phyloP scores from a whole-genome alignment of 2,329 filamentous ascomycete genomes.

The Trichoderma sp. region DNA sequence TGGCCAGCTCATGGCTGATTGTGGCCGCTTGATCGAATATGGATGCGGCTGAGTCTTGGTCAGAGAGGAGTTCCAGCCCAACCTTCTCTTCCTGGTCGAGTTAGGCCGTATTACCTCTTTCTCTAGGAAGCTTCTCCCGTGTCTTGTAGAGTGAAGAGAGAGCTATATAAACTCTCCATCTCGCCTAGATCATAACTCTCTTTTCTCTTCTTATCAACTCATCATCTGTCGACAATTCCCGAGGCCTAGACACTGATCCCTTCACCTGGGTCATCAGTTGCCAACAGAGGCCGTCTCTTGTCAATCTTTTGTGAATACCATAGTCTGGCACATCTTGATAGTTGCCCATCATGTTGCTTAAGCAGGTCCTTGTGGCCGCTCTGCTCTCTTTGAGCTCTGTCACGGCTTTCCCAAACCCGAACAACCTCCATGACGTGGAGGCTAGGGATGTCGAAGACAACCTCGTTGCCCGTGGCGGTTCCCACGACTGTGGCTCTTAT shows the following conservation, averaged over 20 bases:
- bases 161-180: slow-evolving; percentile 9
- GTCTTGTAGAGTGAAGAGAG: neutral
- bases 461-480: neutral
- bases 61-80: neutral
- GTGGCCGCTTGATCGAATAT: neutral
- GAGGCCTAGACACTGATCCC: neutral
- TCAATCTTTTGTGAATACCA: neutral
- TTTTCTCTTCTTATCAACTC: neutral
- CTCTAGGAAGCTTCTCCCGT: neutral
- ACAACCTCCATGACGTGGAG: slow-evolving; percentile 10
- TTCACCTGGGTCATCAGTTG: neutral
- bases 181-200: neutral
- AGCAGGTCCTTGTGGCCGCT: slow-evolving; percentile 13
- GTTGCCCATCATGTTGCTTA: slow-evolving; percentile 14
- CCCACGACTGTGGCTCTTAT: slow-evolving; percentile 15
- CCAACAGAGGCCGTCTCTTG: neutral
- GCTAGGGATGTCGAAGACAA: slow-evolving; percentile 10
- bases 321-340: neutral
- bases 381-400: slow-evolving; percentile 18
- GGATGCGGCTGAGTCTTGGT: neutral
- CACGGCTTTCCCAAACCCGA: slow-evolving; percentile 17
- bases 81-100: neutral
- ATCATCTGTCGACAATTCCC: neutral
- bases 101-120: neutral
- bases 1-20: slow-evolving; percentile 13